phyloP scores from a whole-genome alignment of 2,329 filamentous ascomycete genomes.

The Microdochium trichocladiopsis region DNA sequence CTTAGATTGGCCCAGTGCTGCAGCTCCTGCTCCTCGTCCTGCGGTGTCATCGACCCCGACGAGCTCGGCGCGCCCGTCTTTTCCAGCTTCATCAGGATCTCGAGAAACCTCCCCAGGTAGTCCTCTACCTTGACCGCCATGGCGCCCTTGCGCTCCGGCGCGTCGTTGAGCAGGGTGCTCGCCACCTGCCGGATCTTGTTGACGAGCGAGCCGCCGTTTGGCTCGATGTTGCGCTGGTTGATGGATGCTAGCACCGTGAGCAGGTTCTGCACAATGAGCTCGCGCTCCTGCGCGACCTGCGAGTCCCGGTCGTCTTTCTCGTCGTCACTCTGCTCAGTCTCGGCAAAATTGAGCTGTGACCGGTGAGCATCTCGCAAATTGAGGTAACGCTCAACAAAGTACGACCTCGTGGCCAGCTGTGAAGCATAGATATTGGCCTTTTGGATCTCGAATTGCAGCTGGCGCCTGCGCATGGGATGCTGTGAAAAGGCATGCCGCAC shows the following conservation, averaged over 20 bases:
- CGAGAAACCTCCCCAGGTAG: constrained; percentile 64
- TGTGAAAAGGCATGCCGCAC: constrained; percentile 40
- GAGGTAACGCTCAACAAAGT: constrained; percentile 82
- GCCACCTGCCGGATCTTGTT: constrained; percentile 82
- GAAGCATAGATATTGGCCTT: constrained; percentile 86
- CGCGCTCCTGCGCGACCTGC: constrained; percentile 68
- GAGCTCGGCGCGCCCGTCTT: constrained; percentile 42
- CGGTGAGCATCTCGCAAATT: constrained; percentile 63
- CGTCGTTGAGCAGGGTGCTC: constrained; percentile 64
- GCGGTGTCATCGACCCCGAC: constrained; percentile 31
- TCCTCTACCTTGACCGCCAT: constrained; percentile 56
- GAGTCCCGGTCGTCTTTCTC: constrained; percentile 41
- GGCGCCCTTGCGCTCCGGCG: constrained; percentile 42
- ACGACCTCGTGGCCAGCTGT: constrained; percentile 73
- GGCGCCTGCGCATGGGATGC: constrained; percentile 42
- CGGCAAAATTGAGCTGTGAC: constrained; percentile 30
- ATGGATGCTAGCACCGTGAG: constrained; percentile 69
- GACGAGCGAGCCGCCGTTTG: constrained; percentile 58
- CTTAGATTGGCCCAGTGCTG: constrained; percentile 71
- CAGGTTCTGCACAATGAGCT: constrained; percentile 74
- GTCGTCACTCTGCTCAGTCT: constrained; percentile 31
- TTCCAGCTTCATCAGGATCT: constrained; percentile 69
- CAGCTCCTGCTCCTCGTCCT: constrained; percentile 71
- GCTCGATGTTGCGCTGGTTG: constrained; percentile 78
- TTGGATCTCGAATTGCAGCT: constrained; percentile 78